These are phyloP conservation scores for Salix caprea DNA, from an alignment of 345 rosid species.

Conservation along the genomic window DNA sequence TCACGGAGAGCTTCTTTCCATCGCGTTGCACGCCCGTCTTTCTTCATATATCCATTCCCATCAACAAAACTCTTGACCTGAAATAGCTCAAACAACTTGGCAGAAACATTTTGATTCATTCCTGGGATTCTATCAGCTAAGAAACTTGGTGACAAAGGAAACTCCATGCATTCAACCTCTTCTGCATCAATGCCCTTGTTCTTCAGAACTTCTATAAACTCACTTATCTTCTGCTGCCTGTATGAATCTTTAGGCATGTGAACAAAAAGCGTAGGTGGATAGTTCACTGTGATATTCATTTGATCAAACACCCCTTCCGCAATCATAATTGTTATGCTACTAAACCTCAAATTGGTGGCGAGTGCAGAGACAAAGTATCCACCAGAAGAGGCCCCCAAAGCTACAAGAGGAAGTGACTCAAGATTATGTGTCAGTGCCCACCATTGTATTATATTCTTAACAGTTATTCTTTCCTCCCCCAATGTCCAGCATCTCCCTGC, in stretches of 20 bases:
- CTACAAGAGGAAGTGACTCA: constrained; percentile 72
- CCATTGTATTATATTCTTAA: constrained; percentile 46
- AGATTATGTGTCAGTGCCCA: constrained; percentile 58
- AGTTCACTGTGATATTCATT: constrained; percentile 47
- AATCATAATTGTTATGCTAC: constrained; percentile 76
- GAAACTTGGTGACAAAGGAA: constrained; percentile 44
- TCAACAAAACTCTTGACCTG: constrained; percentile 58
- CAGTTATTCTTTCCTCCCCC: constrained; percentile 50
- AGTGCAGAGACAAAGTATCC: constrained; percentile 82
- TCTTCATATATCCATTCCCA: constrained; percentile 65
- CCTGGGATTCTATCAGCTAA: constrained; percentile 68
- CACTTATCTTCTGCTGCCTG: constrained; percentile 62
- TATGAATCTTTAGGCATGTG: constrained; percentile 81
- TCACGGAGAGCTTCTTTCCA: constrained; percentile 59
- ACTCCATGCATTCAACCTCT: constrained; percentile 68
- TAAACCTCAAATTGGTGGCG: constrained; percentile 51
- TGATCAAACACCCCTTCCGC: constrained; percentile 70
- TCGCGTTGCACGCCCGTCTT: constrained; percentile 60
- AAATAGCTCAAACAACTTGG: constrained; percentile 52
- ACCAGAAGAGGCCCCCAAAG: constrained; percentile 94
- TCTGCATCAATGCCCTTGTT: constrained; percentile 67
- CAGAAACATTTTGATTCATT: constrained; percentile 42
- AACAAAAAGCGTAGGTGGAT: constrained; percentile 83
- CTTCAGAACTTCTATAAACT: constrained; percentile 46
- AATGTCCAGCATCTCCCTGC: constrained; percentile 66